Conservation (phyloP, 768 basidiomycete species). For the Podaxis sp. region DNA sequence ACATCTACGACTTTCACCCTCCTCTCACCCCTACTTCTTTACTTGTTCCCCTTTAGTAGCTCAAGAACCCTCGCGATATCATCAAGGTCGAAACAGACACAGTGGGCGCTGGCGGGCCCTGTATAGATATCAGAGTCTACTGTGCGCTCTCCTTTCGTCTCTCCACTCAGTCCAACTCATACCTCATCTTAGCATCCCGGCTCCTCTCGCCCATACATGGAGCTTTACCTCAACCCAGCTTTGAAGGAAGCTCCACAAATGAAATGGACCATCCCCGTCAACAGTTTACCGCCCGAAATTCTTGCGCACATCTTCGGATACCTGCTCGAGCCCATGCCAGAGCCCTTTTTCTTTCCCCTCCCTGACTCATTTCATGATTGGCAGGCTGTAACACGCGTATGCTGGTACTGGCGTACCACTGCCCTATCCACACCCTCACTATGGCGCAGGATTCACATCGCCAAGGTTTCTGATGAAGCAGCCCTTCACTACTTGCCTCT, state of each 20-base stretch:
- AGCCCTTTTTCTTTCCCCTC: constrained; percentile 5
- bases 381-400: constrained; percentile 4
- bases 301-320: constrained; percentile 13
- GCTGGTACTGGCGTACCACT: constrained; percentile 2
- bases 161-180: background rate
- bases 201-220: background rate
- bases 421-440: constrained; percentile 8
- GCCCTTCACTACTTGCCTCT: background rate
- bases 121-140: background rate
- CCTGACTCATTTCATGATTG: constrained; percentile 5
- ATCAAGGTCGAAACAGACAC: background rate
- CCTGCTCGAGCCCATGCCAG: background rate
- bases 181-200: background rate
- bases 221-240: background rate
- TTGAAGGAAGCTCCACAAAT: background rate
- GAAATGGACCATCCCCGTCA: background rate
- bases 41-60: background rate
- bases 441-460: constrained; percentile 3
- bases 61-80: background rate
- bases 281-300: constrained; percentile 11
- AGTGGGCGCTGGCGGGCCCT: background rate
- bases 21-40: background rate
- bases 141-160: background rate
- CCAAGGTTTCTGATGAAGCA: constrained; percentile 4
- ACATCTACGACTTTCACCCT: background rate